Base-by-base conservation (phyloP, 164 flowering plant species). In the Nymphaea colorata region DNA sequence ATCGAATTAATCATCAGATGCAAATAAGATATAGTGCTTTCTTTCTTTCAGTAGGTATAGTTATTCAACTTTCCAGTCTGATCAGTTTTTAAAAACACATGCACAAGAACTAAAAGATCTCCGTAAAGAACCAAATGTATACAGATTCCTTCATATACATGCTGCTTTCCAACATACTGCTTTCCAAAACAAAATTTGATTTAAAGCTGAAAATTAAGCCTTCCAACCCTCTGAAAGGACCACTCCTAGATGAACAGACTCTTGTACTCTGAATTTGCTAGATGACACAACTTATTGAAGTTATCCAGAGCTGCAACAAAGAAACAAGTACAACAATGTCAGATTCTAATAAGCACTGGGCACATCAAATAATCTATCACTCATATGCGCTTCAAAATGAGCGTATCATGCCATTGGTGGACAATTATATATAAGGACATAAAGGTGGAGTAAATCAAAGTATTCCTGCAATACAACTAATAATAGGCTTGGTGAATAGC, bases 261-360 rank as follows among this genome's bases (percentile, higher is more conserved):
- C 67, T 83, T 88, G 73, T 69, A 83, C 36, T 91, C 97, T 64
- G 88, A 90, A 76, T 91, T 89, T 4, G 95, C 96, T 72, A 88
- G 84, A 70, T 76, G 78, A 74, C 98, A 91, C 17, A 94, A 74
- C 75, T 81, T 83, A 71, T 94, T 85, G 82, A 84, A 88, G 59
- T 72, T 62, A 7, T 63, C 1, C 12, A 77, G 61, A 68, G 91
- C 97, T 91, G 93, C 71, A 62, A 61, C 64, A 71, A 15, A 66
- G 17, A 67, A 51, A 43, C 59, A 44, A 66, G 25, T 6, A 25
- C 61, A 25, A 25, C 36, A 25, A 25, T 25, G 36, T 25, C 36
- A 25, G 36, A 25, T 25, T 25, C 36, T 25, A 25, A 25, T 25
- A 25, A 25, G 36, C 36, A 25, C 36, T 1, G 36, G 36, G 36